Conservation (phyloP, 1,284 basidiomycete species). For the Leccinum griseonigrum region DNA sequence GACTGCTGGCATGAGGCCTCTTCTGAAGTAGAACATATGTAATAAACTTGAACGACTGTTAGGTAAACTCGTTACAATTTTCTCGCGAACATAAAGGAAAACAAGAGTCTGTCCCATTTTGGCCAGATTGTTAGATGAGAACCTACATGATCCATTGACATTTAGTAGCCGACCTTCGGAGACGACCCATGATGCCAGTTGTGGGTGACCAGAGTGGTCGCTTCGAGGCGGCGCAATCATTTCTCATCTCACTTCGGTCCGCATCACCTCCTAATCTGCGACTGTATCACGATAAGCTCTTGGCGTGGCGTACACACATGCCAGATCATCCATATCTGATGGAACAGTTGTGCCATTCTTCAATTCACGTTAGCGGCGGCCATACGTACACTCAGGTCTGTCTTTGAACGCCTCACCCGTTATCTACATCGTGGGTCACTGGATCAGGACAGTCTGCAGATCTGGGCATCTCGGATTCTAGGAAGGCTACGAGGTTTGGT, state of each 20-base stretch:
- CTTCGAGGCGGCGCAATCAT: neutral
- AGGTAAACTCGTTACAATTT: slow-evolving; percentile 17
- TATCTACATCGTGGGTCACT: neutral
- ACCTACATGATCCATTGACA: neutral
- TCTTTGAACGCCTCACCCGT: neutral
- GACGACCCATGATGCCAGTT: neutral
- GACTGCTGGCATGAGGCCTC: neutral
- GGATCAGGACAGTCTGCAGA: neutral
- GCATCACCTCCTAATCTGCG: slow-evolving; percentile 16
- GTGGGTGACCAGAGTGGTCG: neutral
- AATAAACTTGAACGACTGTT: slow-evolving; percentile 12
- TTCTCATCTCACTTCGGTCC: neutral
- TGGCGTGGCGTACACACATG: neutral
- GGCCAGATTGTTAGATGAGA: neutral
- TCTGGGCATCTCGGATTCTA: neutral
- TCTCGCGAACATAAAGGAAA: neutral
- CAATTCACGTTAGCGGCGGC: neutral
- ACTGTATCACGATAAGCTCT: neutral
- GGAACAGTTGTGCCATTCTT: neutral
- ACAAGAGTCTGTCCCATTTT: neutral
- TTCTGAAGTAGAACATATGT: slow-evolving; percentile 3
- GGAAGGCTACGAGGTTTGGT: neutral
- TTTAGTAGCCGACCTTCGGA: neutral
- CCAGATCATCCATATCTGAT: neutral
- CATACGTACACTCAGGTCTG: neutral